A percentile compares a stretch with the other conserved stretches of the same genome.
phyloP scores from a whole-genome alignment of 768 basidiomycete species.

The Phanerodontia chrysosporium region DNA sequence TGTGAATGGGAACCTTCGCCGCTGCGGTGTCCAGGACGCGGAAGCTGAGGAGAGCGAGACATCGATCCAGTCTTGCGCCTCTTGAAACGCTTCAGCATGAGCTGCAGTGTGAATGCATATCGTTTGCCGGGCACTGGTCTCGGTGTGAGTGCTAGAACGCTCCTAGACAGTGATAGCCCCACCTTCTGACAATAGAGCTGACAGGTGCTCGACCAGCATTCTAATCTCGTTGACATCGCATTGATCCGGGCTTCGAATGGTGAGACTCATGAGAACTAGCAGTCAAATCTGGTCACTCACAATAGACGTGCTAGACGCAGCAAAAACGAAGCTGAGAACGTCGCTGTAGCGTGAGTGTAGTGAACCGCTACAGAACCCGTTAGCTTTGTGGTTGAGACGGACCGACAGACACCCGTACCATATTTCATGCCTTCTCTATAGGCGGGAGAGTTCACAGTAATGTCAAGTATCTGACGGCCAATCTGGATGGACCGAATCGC shows the following conservation, averaged over 20 bases:
- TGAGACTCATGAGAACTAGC: background rate
- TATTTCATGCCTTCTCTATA: conserved; percentile 93
- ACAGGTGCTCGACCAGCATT: conserved; percentile 73
- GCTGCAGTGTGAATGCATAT: conserved; percentile 83
- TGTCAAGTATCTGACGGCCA: conserved; percentile 75
- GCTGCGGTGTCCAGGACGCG: conserved; percentile 46
- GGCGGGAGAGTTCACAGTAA: conserved; percentile 77
- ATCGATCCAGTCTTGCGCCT: conserved; percentile 52
- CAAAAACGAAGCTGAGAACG: conserved; percentile 88
- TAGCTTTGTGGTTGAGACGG: too few species aligned
- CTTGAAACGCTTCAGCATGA: conserved; percentile 80
- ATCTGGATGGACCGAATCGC: conserved; percentile 82
- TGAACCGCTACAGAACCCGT: conserved; percentile 63
- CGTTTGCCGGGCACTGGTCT: conserved; percentile 82
- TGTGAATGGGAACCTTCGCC: conserved; percentile 36
- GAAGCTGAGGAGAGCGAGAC: conserved; percentile 57
- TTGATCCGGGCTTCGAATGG: conserved; percentile 65
- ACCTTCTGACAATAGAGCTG: conserved; percentile 77
- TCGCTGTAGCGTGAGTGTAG: conserved; percentile 89
- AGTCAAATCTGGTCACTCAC: conserved; percentile 38
- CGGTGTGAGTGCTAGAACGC: conserved; percentile 4
- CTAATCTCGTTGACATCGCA: conserved; percentile 74
- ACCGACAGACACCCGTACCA: too few species aligned
- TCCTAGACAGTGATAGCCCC: conserved; percentile 6
- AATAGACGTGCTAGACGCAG: conserved; percentile 84